Percentiles rank a stretch among this genome's conserved stretches.
phyloP scores from a whole-genome alignment of 2,329 filamentous ascomycete genomes.

The Elsinoe batatas region DNA sequence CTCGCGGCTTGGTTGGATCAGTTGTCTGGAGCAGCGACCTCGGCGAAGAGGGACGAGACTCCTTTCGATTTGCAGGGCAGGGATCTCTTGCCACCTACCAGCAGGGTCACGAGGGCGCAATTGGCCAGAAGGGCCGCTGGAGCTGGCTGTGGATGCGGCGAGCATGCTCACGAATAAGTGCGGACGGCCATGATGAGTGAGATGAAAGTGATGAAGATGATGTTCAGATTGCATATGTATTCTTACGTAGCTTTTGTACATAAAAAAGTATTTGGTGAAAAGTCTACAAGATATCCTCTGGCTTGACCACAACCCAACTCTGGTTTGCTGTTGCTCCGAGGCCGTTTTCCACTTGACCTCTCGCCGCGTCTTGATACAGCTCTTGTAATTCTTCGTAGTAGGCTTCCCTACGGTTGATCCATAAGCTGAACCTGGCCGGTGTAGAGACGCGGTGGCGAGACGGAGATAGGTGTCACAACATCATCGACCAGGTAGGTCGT shows the following conservation, averaged over 20 bases:
- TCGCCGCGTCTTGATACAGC: constrained; percentile 31
- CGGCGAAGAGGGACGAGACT: constrained; percentile 14
- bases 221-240: background rate
- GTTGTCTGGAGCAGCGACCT: constrained; percentile 22
- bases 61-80: background rate
- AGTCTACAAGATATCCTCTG: constrained; percentile 30
- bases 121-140: constrained; percentile 20
- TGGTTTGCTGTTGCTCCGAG: constrained; percentile 35
- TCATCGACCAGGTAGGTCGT: constrained; percentile 31
- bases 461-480: constrained; percentile 21
- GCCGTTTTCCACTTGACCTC: constrained; percentile 28
- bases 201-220: constrained; percentile 7
- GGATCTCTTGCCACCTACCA: constrained; percentile 16
- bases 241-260: too few relatives aligned
- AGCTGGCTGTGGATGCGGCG: constrained; percentile 17
- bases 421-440: constrained; percentile 36
- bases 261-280: too few relatives aligned
- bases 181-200: constrained; percentile 14
- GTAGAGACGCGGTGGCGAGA: constrained; percentile 32
- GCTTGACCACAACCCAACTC: constrained; percentile 38
- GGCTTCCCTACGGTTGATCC: constrained; percentile 33
- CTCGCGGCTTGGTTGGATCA: constrained; percentile 29
- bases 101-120: constrained; percentile 19
- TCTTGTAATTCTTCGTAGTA: constrained; percentile 28
- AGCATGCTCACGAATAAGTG: constrained; percentile 5